Conservation (phyloP, 108 stramenopile genomes). For the Nitzschia sp. region DNA sequence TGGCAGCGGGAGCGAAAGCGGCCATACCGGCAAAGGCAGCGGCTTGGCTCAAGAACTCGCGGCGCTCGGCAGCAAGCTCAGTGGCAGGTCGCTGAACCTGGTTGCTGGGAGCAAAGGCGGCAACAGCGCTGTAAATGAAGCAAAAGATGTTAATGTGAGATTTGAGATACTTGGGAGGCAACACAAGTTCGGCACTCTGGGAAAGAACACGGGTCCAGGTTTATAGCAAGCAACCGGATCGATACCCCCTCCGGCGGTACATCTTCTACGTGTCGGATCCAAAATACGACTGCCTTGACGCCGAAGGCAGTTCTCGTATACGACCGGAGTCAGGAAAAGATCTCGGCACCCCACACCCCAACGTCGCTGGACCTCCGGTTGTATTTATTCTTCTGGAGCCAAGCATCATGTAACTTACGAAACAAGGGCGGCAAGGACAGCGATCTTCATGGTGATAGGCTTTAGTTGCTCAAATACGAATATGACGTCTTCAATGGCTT, state of each 20-base stretch:
- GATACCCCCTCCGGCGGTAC: too few species aligned
- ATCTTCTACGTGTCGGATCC: too few species aligned
- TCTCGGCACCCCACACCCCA: too few species aligned
- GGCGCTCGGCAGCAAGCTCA: slow-evolving; percentile 80
- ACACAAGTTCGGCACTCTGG: neutral
- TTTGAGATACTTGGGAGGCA: neutral
- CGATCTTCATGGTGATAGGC: slow-evolving; percentile 74
- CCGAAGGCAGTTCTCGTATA: too few species aligned
- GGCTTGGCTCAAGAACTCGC: slow-evolving; percentile 74
- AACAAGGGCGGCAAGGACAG: slow-evolving; percentile 78
- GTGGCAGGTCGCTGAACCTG: slow-evolving; percentile 54
- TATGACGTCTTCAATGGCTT: slow-evolving; percentile 6
- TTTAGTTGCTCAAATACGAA: slow-evolving; percentile 14
- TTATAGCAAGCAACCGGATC: neutral
- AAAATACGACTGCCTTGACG: too few species aligned
- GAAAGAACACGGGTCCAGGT: neutral
- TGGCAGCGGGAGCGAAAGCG: slow-evolving; percentile 71
- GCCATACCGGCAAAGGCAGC: slow-evolving; percentile 68
- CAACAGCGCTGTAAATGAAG: slow-evolving; percentile 69
- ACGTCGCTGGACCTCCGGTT: too few species aligned
- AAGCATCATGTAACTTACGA: slow-evolving; percentile 65
- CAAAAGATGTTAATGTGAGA: too few species aligned
- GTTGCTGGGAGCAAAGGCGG: slow-evolving; percentile 69
- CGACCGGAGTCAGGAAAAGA: too few species aligned
- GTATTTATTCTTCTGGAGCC: too few species aligned